Conservation (phyloP, 1,284 basidiomycete species). For the Pholiota adiposa region DNA sequence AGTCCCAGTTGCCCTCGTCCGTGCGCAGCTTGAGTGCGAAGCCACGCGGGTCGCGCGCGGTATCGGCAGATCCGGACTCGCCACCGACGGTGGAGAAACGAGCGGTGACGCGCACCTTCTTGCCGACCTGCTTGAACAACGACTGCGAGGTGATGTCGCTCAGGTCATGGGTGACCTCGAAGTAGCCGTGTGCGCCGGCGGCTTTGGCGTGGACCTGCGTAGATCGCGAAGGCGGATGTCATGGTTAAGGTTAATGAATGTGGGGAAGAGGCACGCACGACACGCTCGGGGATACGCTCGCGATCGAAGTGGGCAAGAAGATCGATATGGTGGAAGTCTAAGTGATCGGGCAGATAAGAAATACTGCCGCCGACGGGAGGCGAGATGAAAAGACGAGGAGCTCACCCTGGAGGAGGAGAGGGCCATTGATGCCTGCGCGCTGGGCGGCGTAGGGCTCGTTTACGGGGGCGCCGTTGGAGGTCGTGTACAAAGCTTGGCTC, state of each 20-base stretch:
- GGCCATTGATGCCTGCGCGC: constrained; percentile 76
- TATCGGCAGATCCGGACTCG: constrained; percentile 87
- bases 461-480: constrained; percentile 80
- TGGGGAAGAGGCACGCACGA: constrained; percentile 51
- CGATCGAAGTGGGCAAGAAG: constrained; percentile 90
- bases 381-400: constrained; percentile 7
- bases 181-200: constrained; percentile 91
- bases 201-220: constrained; percentile 81
- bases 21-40: constrained; percentile 93
- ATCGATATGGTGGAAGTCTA: constrained; percentile 88
- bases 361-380: constrained; percentile 15
- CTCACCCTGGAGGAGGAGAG: constrained; percentile 84
- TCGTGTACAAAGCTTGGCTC: constrained; percentile 76
- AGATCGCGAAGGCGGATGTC: constrained; percentile 5
- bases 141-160: constrained; percentile 79
- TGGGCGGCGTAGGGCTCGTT: constrained; percentile 79
- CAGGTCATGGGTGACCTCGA: constrained; percentile 84
- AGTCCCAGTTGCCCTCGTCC: constrained; percentile 89
- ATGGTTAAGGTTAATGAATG: constrained; percentile 7
- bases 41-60: constrained; percentile 91
- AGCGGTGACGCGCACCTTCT: constrained; percentile 71
- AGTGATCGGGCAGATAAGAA: constrained; percentile 10
- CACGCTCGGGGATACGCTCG: constrained; percentile 95
- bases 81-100: constrained; percentile 92
- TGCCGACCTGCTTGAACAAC: constrained; percentile 74